Evolutionary conservation across 176 grass and related monocot species (phyloP).

Genomic region (Eragrostis curvula): DNA sequence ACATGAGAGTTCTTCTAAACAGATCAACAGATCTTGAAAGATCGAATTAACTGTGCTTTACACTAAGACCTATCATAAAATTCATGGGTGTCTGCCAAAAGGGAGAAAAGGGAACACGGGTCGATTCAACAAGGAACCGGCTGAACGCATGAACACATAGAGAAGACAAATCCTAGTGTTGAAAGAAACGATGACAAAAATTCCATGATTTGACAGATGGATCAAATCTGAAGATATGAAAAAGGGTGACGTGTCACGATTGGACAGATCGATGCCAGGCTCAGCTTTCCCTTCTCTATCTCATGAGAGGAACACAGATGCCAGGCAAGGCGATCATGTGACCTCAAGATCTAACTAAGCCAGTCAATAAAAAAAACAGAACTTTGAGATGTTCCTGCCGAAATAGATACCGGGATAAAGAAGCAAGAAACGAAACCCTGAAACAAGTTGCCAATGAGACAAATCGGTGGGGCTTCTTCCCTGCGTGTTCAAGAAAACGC

Average conservation of each 20-base stretch:
- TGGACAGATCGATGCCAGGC: slow-evolving; percentile 26
- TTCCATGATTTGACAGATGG: slow-evolving; percentile 26
- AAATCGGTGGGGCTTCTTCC: slow-evolving; percentile 1
- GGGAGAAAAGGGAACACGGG: not conserved
- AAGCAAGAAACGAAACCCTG: not conserved
- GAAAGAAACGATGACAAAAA: slow-evolving; percentile 10
- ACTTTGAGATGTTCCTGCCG: not conserved
- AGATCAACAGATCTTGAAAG: not conserved
- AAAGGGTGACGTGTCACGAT: slow-evolving; percentile 20
- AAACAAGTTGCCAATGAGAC: not conserved
- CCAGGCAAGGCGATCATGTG: not conserved
- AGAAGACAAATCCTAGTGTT: not conserved
- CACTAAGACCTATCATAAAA: not conserved
- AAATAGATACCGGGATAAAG: slow-evolving; percentile 14
- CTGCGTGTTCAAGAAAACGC: not conserved
- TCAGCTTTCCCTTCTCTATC: not conserved
- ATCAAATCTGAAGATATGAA: not conserved
- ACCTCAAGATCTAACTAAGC: slow-evolving; percentile 34
- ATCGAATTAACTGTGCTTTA: not conserved
- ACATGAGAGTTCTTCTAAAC: too few relatives aligned
- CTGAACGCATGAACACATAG: not conserved
- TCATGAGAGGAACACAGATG: slow-evolving; percentile 7
- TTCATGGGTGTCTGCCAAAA: slow-evolving; percentile 1
- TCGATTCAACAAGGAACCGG: not conserved
- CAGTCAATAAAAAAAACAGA: not conserved